A percentile compares a stretch with the other conserved stretches of the same genome.
These are phyloP conservation scores for Venturia effusa DNA, from an alignment of 2,329 filamentous ascomycete genomes.

Conservation along the genomic window DNA sequence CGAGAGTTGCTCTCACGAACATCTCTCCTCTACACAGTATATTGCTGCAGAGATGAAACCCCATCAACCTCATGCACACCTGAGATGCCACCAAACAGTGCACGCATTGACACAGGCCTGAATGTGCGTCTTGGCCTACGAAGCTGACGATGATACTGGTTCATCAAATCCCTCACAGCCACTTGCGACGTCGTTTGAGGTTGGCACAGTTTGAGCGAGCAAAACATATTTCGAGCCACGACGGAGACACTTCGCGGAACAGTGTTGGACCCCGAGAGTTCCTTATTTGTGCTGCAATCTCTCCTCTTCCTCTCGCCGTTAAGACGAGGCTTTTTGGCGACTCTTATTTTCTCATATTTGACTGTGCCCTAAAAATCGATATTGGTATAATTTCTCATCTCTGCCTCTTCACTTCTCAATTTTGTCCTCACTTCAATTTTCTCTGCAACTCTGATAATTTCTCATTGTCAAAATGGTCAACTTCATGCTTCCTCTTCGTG, in stretches of 20 bases:
- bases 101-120: background rate
- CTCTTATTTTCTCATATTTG: background rate
- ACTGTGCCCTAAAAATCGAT: background rate
- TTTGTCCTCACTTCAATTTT: background rate
- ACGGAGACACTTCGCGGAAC: background rate
- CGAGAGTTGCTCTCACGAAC: background rate
- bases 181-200: constrained; percentile 2
- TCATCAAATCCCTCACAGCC: background rate
- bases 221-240: background rate
- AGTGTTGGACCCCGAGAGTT: background rate
- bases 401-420: background rate
- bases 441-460: background rate
- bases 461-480: constrained; percentile 8
- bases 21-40: background rate
- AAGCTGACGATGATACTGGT: background rate
- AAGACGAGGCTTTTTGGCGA: constrained; percentile 1
- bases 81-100: constrained; percentile 2
- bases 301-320: background rate
- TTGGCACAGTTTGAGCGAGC: constrained; percentile 5
- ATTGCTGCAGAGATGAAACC: constrained; percentile 6
- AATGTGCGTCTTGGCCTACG: background rate
- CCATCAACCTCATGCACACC: background rate
- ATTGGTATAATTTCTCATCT: background rate
- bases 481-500: constrained; percentile 49
- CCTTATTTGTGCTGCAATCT: background rate